Base-by-base conservation (phyloP, 441 rosid genomes). In the Mallotus japonicus region DNA sequence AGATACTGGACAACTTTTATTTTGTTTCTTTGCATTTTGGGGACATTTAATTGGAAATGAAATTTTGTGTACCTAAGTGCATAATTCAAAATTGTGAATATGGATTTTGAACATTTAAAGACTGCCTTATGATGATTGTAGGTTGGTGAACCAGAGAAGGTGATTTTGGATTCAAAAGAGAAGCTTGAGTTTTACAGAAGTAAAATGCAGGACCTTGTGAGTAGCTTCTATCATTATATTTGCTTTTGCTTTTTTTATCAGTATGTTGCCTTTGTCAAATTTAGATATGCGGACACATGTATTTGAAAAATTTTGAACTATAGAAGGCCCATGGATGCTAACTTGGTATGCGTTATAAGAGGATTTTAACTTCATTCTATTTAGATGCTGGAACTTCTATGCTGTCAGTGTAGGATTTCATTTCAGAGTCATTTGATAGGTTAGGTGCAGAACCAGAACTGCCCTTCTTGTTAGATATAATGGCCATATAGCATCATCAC, bases 181-280 rank as follows among this genome's bases (percentile, higher is more conserved):
- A 95, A 95, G 89, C 83, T 95, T 77, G 97, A 92, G 77, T 92
- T 85, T 85, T 95, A 92, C 84, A 90, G 98, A 70, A 56, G 87
- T 17, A 95, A 90, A 85, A 92, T 95, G 98, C 99, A 92, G 84
- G 96, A 95, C 60, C 91, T 95, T 85, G 98, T 95, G 86, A 91
- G 97, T 86, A 78, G 73, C 78, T 70, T 74, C 47, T 77, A 47
- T 79, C 64, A 54, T 55, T 32, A 60, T 42, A 28, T 20, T 59
- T 71, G n/a, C 16, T 71, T 68, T 58, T n/a, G 19, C 9, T 67
- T 7, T 59, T 78, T 46, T 75, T 63, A 55, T 57, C 55, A 13
- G 47, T 54, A 15, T 15, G 24, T 51, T 15, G 56, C 24, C 17
- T 73, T 70, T 57, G 32, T 28, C 62, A 28, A 55, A 11, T 1